A percentile compares a stretch with the other conserved stretches of the same genome.
Evolutionary conservation across 768 basidiomycete genomes (phyloP).

Genomic region (Lepiota venenata): DNA sequence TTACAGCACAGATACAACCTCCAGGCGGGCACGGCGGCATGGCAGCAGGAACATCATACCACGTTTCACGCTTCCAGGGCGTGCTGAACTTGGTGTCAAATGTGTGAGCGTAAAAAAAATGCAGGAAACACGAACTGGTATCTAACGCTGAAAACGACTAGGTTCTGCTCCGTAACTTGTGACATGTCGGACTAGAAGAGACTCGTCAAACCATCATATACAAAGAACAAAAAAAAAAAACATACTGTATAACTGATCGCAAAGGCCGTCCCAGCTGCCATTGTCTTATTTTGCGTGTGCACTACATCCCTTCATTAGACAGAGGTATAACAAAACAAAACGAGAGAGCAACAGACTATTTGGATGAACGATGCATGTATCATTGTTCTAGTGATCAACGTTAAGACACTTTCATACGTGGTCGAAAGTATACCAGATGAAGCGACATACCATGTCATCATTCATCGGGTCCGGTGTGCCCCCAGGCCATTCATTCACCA

Average conservation of each 20-base stretch:
- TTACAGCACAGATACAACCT: slow-evolving; percentile 51
- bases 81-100: slow-evolving; percentile 30
- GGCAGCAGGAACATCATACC: slow-evolving; percentile 44
- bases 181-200: slow-evolving; percentile 40
- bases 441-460: slow-evolving; percentile 29
- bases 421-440: background rate
- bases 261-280: slow-evolving; percentile 53
- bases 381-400: too few species aligned
- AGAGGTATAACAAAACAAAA: background rate
- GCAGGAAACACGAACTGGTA: slow-evolving; percentile 34
- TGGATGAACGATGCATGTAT: slow-evolving; percentile 40
- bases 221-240: slow-evolving; percentile 1
- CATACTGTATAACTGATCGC: slow-evolving; percentile 50
- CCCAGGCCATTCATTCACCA: slow-evolving; percentile 43
- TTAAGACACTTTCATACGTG: too few species aligned
- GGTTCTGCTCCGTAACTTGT: slow-evolving; percentile 42
- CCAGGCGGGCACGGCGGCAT: slow-evolving; percentile 47
- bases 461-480: slow-evolving; percentile 18
- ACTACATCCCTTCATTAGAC: slow-evolving; percentile 26
- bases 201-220: background rate
- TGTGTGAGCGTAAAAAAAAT: background rate
- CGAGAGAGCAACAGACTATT: slow-evolving; percentile 35
- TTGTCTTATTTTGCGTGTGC: slow-evolving; percentile 48
- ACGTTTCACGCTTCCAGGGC: slow-evolving; percentile 47
- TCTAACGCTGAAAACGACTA: slow-evolving; percentile 49